A percentile compares a stretch with the other conserved stretches of the same genome.
Evolutionary conservation across 139 green algal species (phyloP).

Genomic region (Mychonastes homosphaera): DNA sequence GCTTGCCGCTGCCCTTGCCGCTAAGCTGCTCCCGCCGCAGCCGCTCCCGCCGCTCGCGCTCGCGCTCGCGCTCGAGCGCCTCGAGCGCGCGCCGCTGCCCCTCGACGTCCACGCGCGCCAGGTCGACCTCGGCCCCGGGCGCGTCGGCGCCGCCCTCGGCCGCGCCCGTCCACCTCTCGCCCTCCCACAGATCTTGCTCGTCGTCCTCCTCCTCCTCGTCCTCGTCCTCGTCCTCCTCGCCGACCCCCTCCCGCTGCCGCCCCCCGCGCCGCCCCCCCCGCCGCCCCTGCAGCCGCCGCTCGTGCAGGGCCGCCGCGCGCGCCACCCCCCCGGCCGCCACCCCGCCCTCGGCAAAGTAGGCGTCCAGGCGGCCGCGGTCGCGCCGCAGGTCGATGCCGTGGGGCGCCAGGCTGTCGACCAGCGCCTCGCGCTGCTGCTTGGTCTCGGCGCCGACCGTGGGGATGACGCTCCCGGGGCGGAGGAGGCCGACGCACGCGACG

Average conservation of each 20-base stretch:
- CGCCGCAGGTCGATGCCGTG: constrained; percentile 57
- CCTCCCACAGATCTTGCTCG: not conserved
- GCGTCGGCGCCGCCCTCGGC: not conserved
- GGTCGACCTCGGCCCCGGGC: constrained; percentile 12
- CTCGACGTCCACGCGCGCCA: constrained; percentile 23
- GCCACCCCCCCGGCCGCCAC: too few species aligned
- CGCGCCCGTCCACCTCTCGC: not conserved
- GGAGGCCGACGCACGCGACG: constrained; percentile 32
- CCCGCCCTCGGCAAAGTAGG: constrained; percentile 20
- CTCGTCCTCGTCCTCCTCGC: not conserved
- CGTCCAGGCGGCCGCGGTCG: constrained; percentile 25
- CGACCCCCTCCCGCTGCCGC: not conserved
- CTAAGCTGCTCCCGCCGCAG: not conserved
- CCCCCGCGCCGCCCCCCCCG: not conserved
- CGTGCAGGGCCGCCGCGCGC: not conserved
- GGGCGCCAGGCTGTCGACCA: constrained; percentile 5
- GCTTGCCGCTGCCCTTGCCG: too few species aligned
- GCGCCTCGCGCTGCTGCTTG: not conserved
- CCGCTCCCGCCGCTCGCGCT: constrained; percentile 6
- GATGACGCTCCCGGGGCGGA: constrained; percentile 41
- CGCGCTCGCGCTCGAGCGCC: not conserved
- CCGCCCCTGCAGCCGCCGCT: not conserved
- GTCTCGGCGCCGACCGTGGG: constrained; percentile 56
- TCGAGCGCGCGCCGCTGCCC: constrained; percentile 34
- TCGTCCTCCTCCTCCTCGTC: not conserved